Base-by-base conservation (phyloP, 371 early-diverging fungal species). In the Apophysomyces trapeziformis region DNA sequence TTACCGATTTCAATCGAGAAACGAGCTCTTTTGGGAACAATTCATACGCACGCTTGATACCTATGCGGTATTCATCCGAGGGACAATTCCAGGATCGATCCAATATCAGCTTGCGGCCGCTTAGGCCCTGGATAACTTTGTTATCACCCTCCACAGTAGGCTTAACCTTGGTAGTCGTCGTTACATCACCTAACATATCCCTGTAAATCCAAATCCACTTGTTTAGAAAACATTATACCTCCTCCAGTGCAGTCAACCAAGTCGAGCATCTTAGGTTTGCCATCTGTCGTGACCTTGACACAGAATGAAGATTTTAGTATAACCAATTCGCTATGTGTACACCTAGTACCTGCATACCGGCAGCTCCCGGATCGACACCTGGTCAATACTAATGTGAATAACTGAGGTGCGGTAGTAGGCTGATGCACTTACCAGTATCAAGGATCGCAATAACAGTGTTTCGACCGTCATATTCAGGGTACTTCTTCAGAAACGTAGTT, bases 221-320 rank as follows among this genome's bases (percentile, higher is more conserved):
- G 2, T 41, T 47, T 36, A 46, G 13, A 37, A 5, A 54, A 11
- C 32, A 37, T 11, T 32, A 8, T 66, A 80, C 82, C 85, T 57
- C 85, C 85, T 43, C 97, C 96, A 9, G 96, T 94, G 82, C 97
- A 96, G 81, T 97, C 98, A 46, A 98, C 89, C 63, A 93, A 87
- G 75, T 96, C 95, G 43, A 96, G 80, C 39, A 97, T 80, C 78
- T 98, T 96, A 60, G 91, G 94, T 69, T 88, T 88, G 54, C 96
- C 96, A 61, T 95, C 93, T 8, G 92, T 89, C 6, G 96, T 96
- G 9, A 87, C 79, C 80, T 89, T 71, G 58, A 14, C 76, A 47
- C 14, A 77, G 16, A 59, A 58, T 38, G 16, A 64, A 11, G 8
- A 14, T 32, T 4, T 61, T 21, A 47, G 57, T 11, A 50, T 6